Percentiles rank a stretch among this genome's conserved stretches.
These are phyloP conservation scores for Trametes pubescens DNA, from an alignment of 1,284 basidiomycete genomes.

Conservation along the genomic window DNA sequence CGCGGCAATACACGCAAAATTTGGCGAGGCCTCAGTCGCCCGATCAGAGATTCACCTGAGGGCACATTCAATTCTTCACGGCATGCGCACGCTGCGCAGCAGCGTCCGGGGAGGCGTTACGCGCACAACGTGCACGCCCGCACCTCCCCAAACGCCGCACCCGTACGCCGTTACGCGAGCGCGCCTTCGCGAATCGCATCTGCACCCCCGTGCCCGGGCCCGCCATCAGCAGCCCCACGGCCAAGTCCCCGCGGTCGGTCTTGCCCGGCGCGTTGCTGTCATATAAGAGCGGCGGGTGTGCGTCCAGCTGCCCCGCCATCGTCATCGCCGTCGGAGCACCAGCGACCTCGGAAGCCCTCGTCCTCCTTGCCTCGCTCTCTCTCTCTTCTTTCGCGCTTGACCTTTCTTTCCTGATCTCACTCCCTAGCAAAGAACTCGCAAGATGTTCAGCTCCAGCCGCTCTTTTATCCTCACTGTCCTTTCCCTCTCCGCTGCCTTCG, in stretches of 20 bases:
- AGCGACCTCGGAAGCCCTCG: conserved; percentile 6
- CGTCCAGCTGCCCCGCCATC: not conserved
- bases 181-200: not conserved
- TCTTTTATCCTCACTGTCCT: conserved; percentile 28
- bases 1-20: too few species aligned
- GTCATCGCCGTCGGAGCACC: conserved; percentile 14
- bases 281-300: conserved; percentile 7
- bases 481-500: conserved; percentile 16
- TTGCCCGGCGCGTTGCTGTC: not conserved
- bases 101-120: not conserved
- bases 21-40: not conserved
- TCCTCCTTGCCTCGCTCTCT: not conserved
- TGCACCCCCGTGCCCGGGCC: not conserved
- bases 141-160: not conserved
- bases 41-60: not conserved
- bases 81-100: not conserved
- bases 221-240: not conserved
- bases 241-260: not conserved
- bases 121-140: not conserved
- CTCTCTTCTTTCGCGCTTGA: conserved; percentile 7
- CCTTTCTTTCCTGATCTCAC: not conserved
- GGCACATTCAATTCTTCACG: not conserved
- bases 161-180: not conserved
- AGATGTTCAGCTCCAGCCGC: conserved; percentile 30
- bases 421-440: not conserved